Percentiles rank a stretch among this genome's conserved stretches.
phyloP scores from a whole-genome alignment of 192 early-diverging fungal genomes.

The Neocallimastix lanati region DNA sequence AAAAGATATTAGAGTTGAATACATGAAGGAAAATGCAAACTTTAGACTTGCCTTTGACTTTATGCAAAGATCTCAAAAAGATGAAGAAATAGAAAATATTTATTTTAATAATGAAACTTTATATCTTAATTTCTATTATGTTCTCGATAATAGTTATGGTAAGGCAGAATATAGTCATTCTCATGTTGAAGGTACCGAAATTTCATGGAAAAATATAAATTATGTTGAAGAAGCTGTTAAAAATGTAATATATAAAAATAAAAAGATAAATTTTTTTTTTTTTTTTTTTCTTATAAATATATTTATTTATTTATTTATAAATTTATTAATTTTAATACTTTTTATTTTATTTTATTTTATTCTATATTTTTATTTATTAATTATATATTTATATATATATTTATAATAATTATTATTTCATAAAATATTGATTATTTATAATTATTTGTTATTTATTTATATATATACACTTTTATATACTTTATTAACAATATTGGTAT shows the following conservation, averaged over 20 bases:
- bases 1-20: background rate
- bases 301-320: no score
- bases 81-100: background rate
- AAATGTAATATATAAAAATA: background rate
- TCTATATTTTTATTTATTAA: background rate
- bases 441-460: no score
- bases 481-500: no score
- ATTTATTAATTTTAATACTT: background rate
- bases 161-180: background rate
- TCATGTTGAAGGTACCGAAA: background rate
- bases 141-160: background rate
- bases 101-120: background rate
- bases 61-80: background rate
- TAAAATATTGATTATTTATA: no score
- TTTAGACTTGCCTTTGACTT: background rate
- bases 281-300: no score
- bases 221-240: background rate
- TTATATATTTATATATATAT: background rate
- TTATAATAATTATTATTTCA: no score
- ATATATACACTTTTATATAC: no score
- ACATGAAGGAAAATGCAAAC: background rate
- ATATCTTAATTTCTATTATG: background rate
- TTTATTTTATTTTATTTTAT: no score
- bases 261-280: background rate
- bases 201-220: background rate